Conservation (phyloP, 306 rosid genomes). For the Crataegus laevigata region DNA sequence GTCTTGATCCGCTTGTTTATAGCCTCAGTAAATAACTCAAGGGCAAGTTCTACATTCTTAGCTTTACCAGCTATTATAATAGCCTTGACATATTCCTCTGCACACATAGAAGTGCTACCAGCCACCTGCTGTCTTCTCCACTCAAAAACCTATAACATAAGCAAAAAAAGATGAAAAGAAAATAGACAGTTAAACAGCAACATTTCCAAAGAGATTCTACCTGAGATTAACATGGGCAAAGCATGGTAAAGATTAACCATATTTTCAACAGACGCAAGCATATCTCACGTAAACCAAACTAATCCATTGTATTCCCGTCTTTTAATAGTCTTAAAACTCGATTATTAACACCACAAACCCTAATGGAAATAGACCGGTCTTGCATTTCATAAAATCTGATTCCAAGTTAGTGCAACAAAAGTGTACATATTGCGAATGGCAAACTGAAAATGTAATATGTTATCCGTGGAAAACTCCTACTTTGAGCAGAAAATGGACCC, state of each 20-base stretch:
- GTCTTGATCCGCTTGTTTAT: constrained; percentile 33
- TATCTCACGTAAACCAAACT: background rate
- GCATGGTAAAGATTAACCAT: background rate
- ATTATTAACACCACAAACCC: background rate
- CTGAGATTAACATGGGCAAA: background rate
- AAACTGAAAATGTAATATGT: background rate
- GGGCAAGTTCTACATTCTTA: constrained; percentile 46
- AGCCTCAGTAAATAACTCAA: constrained; percentile 57
- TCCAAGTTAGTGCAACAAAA: background rate
- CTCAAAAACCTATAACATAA: constrained; percentile 65
- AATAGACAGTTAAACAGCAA: background rate
- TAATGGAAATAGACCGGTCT: background rate
- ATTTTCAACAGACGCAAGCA: background rate
- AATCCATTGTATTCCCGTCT: background rate
- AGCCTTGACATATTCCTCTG: constrained; percentile 55
- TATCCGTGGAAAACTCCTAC: background rate
- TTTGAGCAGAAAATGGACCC: background rate
- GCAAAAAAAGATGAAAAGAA: background rate
- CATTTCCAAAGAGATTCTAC: background rate
- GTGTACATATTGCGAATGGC: background rate
- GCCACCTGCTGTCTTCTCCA: constrained; percentile 47
- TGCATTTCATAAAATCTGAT: background rate
- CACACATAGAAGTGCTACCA: constrained; percentile 23
- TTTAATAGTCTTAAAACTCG: background rate
- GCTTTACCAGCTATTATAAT: constrained; percentile 53